These are phyloP conservation scores for Cyclotella sp. DNA, from an alignment of 108 stramenopile genomes.

Conservation along the genomic window DNA sequence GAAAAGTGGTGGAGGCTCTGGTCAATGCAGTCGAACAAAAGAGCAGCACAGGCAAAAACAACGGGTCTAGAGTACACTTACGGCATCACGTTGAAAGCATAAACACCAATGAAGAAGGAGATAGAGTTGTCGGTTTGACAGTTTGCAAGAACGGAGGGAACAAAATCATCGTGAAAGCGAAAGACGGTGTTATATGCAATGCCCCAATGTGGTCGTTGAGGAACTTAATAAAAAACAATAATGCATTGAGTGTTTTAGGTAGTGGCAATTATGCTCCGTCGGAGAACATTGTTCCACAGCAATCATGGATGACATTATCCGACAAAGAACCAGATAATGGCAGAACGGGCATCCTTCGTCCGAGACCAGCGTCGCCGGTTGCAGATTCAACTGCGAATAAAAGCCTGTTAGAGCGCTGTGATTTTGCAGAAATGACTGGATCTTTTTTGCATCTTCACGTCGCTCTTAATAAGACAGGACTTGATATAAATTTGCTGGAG, in stretches of 20 bases:
- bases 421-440: conserved; percentile 81
- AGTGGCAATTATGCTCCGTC: conserved; percentile 15
- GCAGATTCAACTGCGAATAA: conserved; percentile 15
- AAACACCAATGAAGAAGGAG: conserved; percentile 61
- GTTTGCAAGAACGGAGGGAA: conserved; percentile 54
- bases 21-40: conserved; percentile 87
- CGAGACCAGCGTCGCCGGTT: conserved; percentile 1
- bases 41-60: conserved; percentile 13
- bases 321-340: conserved; percentile 42
- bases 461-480: conserved; percentile 78
- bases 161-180: conserved; percentile 55
- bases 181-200: conserved; percentile 86
- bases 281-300: conserved; percentile 17
- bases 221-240: conserved; percentile 62
- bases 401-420: conserved; percentile 59
- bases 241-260: conserved; percentile 53
- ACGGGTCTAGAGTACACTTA: conserved; percentile 66
- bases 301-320: conserved; percentile 36
- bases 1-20: conserved; percentile 84
- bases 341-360: conserved; percentile 38
- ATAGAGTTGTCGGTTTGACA: conserved; percentile 63
- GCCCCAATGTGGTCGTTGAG: conserved; percentile 80
- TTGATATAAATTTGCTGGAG: conserved; percentile 72
- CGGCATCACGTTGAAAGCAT: conserved; percentile 70
- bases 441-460: conserved; percentile 93